Evolutionary conservation across 306 rosid genomes (phyloP), one percentile per base, ranked within the genome.

Genomic region (Amphicarpaea edgeworthii): DNA sequence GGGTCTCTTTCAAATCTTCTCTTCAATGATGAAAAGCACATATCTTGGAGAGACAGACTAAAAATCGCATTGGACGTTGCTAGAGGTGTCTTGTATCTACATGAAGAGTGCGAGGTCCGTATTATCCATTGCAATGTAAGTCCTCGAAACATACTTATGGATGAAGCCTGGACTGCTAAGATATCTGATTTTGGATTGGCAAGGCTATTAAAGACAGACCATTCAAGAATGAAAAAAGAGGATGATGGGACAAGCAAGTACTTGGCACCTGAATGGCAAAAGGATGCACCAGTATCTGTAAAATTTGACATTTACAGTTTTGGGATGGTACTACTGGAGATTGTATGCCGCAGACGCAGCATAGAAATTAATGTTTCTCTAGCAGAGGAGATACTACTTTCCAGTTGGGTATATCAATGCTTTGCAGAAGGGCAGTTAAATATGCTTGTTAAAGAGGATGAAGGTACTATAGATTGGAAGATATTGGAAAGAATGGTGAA

Each of bases 141-240:
- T 64, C 83, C 86, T 16, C 70, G 30, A 5, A 82, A 85, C 9
- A 82, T 85, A 64, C 86, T 85, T 0, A 46, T 85, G 79, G 88
- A 85, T 70, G 88, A 78, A 63, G 40, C 37, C 5, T 73, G 83
- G 83, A 68, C 21, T 3, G 88, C 86, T 28, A 85, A 78, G 46
- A 74, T 85, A 24, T 54, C 83, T 47, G 88, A 81, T 41, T 85
- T 85, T 81, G 88, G 88, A 49, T 76, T 81, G 14, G 73, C 88
- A 8, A 70, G 76, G 14, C 65, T 82, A 8, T 11, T 38, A 9
- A 81, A 46, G 50, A 30, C 40, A 1, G 71, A 61, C 0, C 21
- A 40, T 21, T 63, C 76, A 12, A 76, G 78, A 79, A 75, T 47
- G 0, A 28, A 8, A 26, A 16, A 19, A 0, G 49, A 51, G 38